phyloP scores from a whole-genome alignment of 345 rosid genomes.

The Passiflora organensis region DNA sequence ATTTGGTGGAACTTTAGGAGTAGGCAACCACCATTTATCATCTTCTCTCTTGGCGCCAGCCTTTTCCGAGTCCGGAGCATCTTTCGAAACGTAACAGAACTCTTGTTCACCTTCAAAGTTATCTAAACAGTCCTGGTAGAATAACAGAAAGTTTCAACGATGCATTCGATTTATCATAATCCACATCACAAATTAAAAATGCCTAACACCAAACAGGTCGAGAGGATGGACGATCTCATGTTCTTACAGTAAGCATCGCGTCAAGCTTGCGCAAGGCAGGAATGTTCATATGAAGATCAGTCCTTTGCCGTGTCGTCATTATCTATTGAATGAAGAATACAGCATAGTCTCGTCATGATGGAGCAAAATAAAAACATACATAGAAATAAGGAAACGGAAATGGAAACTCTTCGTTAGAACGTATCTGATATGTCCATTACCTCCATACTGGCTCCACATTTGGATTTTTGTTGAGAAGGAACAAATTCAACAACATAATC shows the following conservation, averaged over 20 bases:
- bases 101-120: constrained; percentile 70
- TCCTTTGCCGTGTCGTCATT: constrained; percentile 74
- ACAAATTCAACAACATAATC: constrained; percentile 41
- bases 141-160: background rate
- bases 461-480: constrained; percentile 32
- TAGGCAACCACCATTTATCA: constrained; percentile 93
- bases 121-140: constrained; percentile 68
- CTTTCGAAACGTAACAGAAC: constrained; percentile 57
- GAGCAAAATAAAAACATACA: too few relatives aligned
- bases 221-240: background rate
- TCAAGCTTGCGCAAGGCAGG: constrained; percentile 93
- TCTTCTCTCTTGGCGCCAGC: constrained; percentile 48
- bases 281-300: constrained; percentile 83
- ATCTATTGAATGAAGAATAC: constrained; percentile 38
- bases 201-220: background rate
- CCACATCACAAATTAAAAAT: background rate
- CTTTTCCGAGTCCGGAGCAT: constrained; percentile 59
- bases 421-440: constrained; percentile 3
- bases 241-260: constrained; percentile 85
- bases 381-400: too few relatives aligned
- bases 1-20: constrained; percentile 61
- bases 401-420: too few relatives aligned
- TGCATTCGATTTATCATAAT: background rate
- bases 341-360: too few relatives aligned
- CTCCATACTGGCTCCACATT: constrained; percentile 36